Base-by-base conservation (phyloP, 495 filamentous ascomycete genomes). In the Pyrenula aspistea region DNA sequence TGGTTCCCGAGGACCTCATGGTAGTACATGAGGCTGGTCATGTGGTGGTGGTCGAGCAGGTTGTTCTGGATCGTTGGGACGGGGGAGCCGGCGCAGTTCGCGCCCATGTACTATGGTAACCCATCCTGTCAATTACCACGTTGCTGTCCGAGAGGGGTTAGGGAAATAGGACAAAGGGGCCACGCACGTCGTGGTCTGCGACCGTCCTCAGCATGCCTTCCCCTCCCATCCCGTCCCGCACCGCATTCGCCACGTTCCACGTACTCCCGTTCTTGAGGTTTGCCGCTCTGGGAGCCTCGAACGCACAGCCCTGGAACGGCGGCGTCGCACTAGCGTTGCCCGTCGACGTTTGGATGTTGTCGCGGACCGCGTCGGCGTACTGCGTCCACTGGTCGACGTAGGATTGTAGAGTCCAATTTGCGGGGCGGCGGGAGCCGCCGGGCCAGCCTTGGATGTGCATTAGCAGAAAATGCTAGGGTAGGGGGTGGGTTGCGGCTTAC, bases 91-190 rank as follows among this genome's bases (percentile, higher is more conserved):
- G 53, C 53, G 20, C 62, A 64, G 49, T 55, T 56, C 42, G 60
- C 23, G 3, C 62, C 62, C 60, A 62, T 62, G 53, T 64, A 64
- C 53, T 61, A 12, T 2, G n/a, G n/a, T n/a, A n/a, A n/a, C n/a
- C n/a, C n/a, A n/a, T n/a, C n/a, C n/a, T n/a, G n/a, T n/a, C n/a
- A n/a, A n/a, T n/a, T n/a, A n/a, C n/a, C n/a, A n/a, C n/a, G n/a
- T n/a, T n/a, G n/a, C n/a, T n/a, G n/a, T n/a, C n/a, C n/a, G n/a
- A n/a, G n/a, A n/a, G n/a, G n/a, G n/a, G n/a, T n/a, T 12, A 4
- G 19, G 8, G 15, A 20, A 25, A 54, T 24, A 25, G 15, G 22
- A 50, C 15, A 23, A 19, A 48, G 22, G 25, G 19, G 22, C 54
- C 19, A 57, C 56, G 1, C 21, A 59, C 62, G 12, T 63, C 62